Base-by-base conservation (phyloP, 2,329 filamentous ascomycete genomes). In the Tolypocladium tropicale region DNA sequence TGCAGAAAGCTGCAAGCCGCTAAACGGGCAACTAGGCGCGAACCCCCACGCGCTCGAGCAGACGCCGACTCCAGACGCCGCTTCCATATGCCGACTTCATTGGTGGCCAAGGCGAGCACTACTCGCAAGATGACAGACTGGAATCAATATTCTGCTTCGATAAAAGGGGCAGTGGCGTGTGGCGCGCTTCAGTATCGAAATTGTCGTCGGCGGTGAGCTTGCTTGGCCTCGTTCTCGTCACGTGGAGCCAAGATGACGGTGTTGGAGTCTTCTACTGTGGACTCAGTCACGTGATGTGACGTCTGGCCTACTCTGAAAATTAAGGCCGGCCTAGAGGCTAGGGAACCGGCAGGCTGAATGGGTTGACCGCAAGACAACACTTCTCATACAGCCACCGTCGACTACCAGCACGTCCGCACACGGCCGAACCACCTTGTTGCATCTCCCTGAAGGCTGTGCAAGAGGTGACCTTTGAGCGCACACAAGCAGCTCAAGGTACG, bases 401-500 rank as follows among this genome's bases (percentile, higher is more conserved):
- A 32, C 28, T 28, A 30, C 28, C 46, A 30, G 46, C 46, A 11
- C 46, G 28, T 32, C 46, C 16, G 25, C 9, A 12, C 46, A 32
- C 18, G 6, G n/a, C 46, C 39, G 21, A 43, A 5, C 39, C 46
- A 32, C 16, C 46, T 32, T 49, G 46, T 28, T 49, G 23, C 37
- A 21, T 23, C 52, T 46, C n/a, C 30, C 28, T 46, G 6, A 25
- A 9, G 16, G 28, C 37, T 23, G 18, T 25, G 30, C 41, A 52
- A 56, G 57, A 48, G 49, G 33, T 32, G 34, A 61, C 63, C 65
- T 69, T 71, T 71, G 70, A 70, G 70, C 70, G 65, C 59, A 58
- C 52, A 65, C 61, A 68, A 32, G 46, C 46, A 30, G 74, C 75
- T 78, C 75, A 76, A 79, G 78, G 78, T 80, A 80, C 77, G 78